These are phyloP conservation scores for Curvularia verruculosa DNA, from an alignment of 2,329 filamentous ascomycete genomes.

Conservation along the genomic window DNA sequence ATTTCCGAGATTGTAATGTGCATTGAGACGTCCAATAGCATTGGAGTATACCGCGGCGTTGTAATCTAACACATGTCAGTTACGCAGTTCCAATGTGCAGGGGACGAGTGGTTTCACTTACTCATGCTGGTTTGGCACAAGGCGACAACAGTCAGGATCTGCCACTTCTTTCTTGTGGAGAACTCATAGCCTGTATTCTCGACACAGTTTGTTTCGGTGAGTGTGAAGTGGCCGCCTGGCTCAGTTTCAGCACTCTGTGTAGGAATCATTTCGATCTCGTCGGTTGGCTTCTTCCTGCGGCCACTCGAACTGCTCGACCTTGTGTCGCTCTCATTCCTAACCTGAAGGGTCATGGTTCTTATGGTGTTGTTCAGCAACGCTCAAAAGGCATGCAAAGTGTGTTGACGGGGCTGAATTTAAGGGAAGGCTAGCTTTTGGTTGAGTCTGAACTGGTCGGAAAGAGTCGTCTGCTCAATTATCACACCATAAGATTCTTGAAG, in stretches of 20 bases:
- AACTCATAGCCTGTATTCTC: slow-evolving; percentile 53
- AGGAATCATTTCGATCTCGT: slow-evolving; percentile 12
- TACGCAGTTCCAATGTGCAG: slow-evolving; percentile 34
- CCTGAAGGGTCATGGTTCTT: slow-evolving; percentile 11
- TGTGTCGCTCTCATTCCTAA: slow-evolving; percentile 12
- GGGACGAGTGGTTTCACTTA: slow-evolving; percentile 48
- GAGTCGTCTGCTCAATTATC: background rate
- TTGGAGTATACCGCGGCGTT: slow-evolving; percentile 63
- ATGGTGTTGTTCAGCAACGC: background rate
- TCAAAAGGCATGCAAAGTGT: background rate
- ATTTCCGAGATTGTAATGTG: slow-evolving; percentile 60
- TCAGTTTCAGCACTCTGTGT: background rate
- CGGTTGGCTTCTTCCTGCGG: slow-evolving; percentile 4
- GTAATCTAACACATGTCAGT: slow-evolving; percentile 50
- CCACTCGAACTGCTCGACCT: slow-evolving; percentile 6
- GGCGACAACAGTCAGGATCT: slow-evolving; percentile 59
- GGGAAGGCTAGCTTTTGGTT: background rate
- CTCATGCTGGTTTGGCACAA: slow-evolving; percentile 59
- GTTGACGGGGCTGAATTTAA: background rate
- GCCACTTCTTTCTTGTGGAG: slow-evolving; percentile 60
- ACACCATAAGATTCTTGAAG: background rate
- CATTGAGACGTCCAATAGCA: slow-evolving; percentile 57
- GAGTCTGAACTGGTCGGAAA: background rate
- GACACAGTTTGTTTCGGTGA: slow-evolving; percentile 27
- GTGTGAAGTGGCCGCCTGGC: slow-evolving; percentile 8